Conservation (phyloP, 768 basidiomycete species). For the Leucocoprinus leucothites region DNA sequence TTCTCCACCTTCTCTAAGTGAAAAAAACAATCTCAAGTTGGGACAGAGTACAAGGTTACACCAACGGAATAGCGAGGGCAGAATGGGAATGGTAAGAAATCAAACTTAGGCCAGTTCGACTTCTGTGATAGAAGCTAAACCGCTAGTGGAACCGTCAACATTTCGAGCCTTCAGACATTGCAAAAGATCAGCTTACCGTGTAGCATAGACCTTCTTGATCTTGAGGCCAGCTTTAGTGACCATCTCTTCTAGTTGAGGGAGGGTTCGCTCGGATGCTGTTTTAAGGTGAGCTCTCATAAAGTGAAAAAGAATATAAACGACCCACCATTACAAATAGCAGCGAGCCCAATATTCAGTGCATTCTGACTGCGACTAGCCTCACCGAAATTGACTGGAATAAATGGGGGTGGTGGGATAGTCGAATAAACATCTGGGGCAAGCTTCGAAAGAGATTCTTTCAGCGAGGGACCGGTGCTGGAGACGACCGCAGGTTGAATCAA, state of each 20-base stretch:
- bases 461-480: slow-evolving; percentile 20
- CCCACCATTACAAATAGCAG: slow-evolving; percentile 33
- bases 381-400: slow-evolving; percentile 35
- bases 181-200: slow-evolving; percentile 23
- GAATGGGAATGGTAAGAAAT: no score
- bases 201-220: slow-evolving; percentile 35
- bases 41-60: no score
- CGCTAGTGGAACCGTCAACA: no score
- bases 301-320: not conserved
- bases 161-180: not conserved
- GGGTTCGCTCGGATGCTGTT: slow-evolving; percentile 35
- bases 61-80: no score
- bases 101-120: slow-evolving; percentile 24
- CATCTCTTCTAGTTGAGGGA: slow-evolving; percentile 34
- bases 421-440: slow-evolving; percentile 26
- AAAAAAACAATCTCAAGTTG: no score
- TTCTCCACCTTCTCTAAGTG: no score
- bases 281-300: not conserved
- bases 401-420: slow-evolving; percentile 31
- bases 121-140: slow-evolving; percentile 36
- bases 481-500: slow-evolving; percentile 31
- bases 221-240: slow-evolving; percentile 32
- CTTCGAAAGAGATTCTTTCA: slow-evolving; percentile 22
- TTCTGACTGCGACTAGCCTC: slow-evolving; percentile 34
- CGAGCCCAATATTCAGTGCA: slow-evolving; percentile 33